These are phyloP conservation scores for Suillus luteus DNA, from an alignment of 768 basidiomycete species.

Conservation along the genomic window DNA sequence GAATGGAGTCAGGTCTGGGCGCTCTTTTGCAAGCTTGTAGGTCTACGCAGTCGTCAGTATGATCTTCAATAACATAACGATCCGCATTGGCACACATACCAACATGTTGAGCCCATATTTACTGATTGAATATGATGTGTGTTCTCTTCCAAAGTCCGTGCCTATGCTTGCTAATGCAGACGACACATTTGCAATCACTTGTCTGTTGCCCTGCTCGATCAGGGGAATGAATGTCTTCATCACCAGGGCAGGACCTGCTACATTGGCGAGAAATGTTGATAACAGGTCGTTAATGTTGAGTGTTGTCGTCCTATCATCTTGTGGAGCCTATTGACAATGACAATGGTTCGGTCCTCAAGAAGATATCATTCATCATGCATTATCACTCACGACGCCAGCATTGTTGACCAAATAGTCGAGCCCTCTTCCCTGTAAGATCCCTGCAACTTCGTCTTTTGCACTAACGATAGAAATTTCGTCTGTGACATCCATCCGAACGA, in stretches of 20 bases:
- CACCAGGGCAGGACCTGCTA: conserved; percentile 39
- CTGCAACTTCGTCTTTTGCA: conserved; percentile 23
- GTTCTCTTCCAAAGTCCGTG: conserved; percentile 27
- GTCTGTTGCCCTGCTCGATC: conserved; percentile 34
- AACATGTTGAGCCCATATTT: conserved; percentile 45
- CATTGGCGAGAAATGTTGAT: conserved; percentile 31
- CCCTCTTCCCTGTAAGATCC: conserved; percentile 21
- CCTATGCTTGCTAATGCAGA: conserved; percentile 37
- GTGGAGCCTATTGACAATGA: conserved; percentile 18
- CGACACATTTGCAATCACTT: conserved; percentile 38
- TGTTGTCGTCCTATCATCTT: conserved; percentile 30
- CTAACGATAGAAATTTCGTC: conserved; percentile 31
- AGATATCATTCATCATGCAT: not conserved
- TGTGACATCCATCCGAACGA: conserved; percentile 36
- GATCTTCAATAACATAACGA: not conserved
- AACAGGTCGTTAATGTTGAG: conserved; percentile 27
- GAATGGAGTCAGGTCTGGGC: conserved; percentile 34
- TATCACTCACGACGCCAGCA: conserved; percentile 36
- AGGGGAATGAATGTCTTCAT: conserved; percentile 36
- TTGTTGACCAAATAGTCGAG: conserved; percentile 45
- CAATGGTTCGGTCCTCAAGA: not conserved
- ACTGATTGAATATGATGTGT: conserved; percentile 38
- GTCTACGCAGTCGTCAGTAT: conserved; percentile 24
- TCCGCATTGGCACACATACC: conserved; percentile 22
- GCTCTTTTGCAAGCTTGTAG: conserved; percentile 38